A percentile compares a stretch with the other conserved stretches of the same genome.
phyloP scores from a whole-genome alignment of 23 red algal species.

The Gracilaria gracilis region DNA sequence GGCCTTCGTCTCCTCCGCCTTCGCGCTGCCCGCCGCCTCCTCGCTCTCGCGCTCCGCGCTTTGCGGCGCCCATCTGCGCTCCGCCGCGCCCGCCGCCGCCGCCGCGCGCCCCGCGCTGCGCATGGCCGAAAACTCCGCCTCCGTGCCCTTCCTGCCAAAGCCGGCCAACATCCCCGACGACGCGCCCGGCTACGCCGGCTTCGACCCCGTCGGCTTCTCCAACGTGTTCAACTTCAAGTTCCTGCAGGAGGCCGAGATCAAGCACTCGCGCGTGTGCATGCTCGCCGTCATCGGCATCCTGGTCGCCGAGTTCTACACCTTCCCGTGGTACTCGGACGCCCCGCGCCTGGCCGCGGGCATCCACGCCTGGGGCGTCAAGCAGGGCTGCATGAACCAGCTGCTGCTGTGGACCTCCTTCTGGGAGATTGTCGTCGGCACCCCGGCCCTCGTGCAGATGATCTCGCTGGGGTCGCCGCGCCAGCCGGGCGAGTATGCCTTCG shows the following conservation, averaged over 20 bases:
- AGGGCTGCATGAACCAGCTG: conserved; percentile 88
- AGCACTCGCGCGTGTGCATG: conserved; percentile 87
- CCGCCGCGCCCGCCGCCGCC: not conserved
- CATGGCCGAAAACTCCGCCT: conserved; percentile 40
- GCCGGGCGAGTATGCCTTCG: conserved; percentile 87
- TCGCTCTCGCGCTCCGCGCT: conserved; percentile 47
- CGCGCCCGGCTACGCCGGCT: conserved; percentile 59
- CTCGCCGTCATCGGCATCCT: conserved; percentile 87
- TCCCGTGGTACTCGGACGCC: conserved; percentile 87
- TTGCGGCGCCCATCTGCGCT: not conserved
- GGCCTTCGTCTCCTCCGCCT: conserved; percentile 42
- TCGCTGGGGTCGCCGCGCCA: conserved; percentile 62
- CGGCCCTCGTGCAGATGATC: conserved; percentile 90
- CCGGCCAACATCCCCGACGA: conserved; percentile 36
- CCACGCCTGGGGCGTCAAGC: conserved; percentile 90
- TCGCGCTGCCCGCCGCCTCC: conserved; percentile 18
- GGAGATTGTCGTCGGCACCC: conserved; percentile 88
- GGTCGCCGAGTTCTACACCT: conserved; percentile 80
- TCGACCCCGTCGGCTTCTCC: conserved; percentile 91
- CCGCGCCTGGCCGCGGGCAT: conserved; percentile 50
- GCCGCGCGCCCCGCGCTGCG: not conserved
- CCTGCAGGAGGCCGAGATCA: conserved; percentile 93
- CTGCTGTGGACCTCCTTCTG: conserved; percentile 88
- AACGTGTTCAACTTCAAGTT: conserved; percentile 90
- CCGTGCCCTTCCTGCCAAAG: conserved; percentile 57